These are phyloP conservation scores for Trametes cinnabarina DNA, from an alignment of 768 basidiomycete genomes.

Conservation along the genomic window DNA sequence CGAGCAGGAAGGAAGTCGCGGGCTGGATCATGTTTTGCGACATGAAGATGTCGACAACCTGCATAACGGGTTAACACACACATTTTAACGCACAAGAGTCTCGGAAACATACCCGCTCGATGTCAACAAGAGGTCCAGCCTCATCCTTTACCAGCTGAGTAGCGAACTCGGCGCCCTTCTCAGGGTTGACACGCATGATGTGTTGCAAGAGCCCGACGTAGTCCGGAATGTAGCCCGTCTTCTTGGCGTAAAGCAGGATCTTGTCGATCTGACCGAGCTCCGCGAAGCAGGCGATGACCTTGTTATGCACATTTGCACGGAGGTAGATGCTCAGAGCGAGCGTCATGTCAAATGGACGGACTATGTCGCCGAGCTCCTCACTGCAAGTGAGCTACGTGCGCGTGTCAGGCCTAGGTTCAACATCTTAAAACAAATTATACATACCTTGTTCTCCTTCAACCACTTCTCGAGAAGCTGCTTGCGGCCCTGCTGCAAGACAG, in stretches of 20 bases:
- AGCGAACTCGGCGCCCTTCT: slow-evolving; percentile 99
- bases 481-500: slow-evolving; percentile 92
- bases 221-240: slow-evolving; percentile 91
- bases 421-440: slow-evolving; percentile 2
- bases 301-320: slow-evolving; percentile 96
- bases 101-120: slow-evolving; percentile 68
- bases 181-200: slow-evolving; percentile 92
- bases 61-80: not conserved
- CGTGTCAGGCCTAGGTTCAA: slow-evolving; percentile 1
- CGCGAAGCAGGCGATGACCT: slow-evolving; percentile 98
- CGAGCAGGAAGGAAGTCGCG: slow-evolving; percentile 95
- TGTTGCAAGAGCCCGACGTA: slow-evolving; percentile 92
- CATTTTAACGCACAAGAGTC: not conserved
- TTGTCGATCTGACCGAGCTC: slow-evolving; percentile 99
- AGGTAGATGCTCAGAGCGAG: slow-evolving; percentile 97
- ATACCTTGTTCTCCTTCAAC: slow-evolving; percentile 98
- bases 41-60: slow-evolving; percentile 99
- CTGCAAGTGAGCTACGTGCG: slow-evolving; percentile 83
- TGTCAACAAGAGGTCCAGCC: slow-evolving; percentile 84
- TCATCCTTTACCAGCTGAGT: slow-evolving; percentile 92
- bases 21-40: slow-evolving; percentile 99
- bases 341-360: slow-evolving; percentile 93
- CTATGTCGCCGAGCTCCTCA: slow-evolving; percentile 97
- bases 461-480: slow-evolving; percentile 98
- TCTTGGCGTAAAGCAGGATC: slow-evolving; percentile 96